phyloP scores from a whole-genome alignment of 257 asterid genomes.

The Solanum dulcamara region DNA sequence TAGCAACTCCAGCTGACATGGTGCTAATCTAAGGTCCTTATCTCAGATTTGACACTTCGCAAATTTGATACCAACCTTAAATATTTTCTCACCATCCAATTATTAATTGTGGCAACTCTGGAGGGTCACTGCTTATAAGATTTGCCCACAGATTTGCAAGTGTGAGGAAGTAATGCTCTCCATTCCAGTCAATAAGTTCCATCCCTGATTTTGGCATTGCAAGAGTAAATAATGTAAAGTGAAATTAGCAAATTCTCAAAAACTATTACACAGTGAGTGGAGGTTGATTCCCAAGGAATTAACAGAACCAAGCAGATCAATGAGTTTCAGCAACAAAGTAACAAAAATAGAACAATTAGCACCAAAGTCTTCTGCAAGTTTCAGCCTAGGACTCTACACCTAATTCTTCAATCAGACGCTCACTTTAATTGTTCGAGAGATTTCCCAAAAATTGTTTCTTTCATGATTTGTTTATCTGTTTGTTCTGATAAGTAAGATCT shows the following conservation, averaged over 20 bases:
- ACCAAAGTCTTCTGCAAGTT: not conserved
- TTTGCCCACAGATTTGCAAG: slow-evolving; percentile 71
- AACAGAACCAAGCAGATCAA: not conserved
- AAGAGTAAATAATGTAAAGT: not conserved
- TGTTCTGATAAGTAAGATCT: not conserved
- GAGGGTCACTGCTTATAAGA: slow-evolving; percentile 45
- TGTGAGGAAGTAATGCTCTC: slow-evolving; percentile 40
- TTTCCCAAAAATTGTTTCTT: not conserved
- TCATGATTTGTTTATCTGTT: not conserved
- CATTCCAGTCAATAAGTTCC: slow-evolving; percentile 48
- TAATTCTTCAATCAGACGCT: not conserved
- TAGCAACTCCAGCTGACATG: not conserved
- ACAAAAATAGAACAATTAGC: not conserved
- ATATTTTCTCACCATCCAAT: slow-evolving; percentile 12
- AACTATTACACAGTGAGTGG: not conserved
- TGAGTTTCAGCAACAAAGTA: not conserved
- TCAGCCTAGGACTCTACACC: not conserved
- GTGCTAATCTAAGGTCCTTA: not conserved
- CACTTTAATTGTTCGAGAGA: not conserved
- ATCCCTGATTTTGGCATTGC: slow-evolving; percentile 29
- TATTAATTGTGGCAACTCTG: slow-evolving; percentile 36
- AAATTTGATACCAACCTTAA: not conserved
- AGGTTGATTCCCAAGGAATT: not conserved
- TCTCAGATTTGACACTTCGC: not conserved
- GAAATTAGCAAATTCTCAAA: not conserved